Evolutionary conservation across 2,329 filamentous ascomycete species (phyloP).

Genomic region (Aspergillus novoparasiticus): DNA sequence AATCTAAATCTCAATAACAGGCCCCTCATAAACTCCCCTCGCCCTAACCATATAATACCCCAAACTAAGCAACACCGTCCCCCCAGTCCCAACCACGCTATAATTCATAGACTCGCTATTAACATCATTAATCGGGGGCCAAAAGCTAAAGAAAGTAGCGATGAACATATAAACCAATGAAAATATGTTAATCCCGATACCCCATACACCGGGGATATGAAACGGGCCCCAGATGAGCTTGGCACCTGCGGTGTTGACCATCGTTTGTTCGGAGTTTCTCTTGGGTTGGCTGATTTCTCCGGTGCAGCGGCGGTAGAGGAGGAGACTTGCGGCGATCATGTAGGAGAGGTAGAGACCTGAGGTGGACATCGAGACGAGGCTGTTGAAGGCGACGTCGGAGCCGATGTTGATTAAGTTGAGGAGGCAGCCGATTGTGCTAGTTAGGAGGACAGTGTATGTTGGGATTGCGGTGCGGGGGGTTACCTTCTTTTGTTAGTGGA

Average conservation of each 20-base stretch:
- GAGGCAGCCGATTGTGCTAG: constrained; percentile 29
- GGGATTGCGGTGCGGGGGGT: constrained; percentile 30
- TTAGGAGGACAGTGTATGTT: constrained; percentile 27
- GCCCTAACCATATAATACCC: constrained; percentile 44
- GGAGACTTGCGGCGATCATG: constrained; percentile 27
- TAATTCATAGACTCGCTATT: constrained; percentile 52
- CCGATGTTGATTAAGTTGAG: constrained; percentile 39
- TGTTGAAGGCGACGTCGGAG: constrained; percentile 35
- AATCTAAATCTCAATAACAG: constrained; percentile 25
- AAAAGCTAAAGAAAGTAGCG: constrained; percentile 54
- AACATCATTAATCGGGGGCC: constrained; percentile 44
- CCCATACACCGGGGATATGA: constrained; percentile 32
- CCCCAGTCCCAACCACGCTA: constrained; percentile 45
- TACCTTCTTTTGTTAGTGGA: constrained; percentile 17
- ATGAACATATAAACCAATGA: constrained; percentile 50
- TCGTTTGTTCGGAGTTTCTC: constrained; percentile 16
- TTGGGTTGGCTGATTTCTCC: constrained; percentile 21
- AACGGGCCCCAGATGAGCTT: constrained; percentile 35
- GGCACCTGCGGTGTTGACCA: constrained; percentile 29
- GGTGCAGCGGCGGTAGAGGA: constrained; percentile 31
- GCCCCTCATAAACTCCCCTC: constrained; percentile 35
- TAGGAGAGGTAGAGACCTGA: constrained; percentile 35
- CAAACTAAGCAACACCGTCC: constrained; percentile 42
- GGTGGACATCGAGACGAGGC: constrained; percentile 37
- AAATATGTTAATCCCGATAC: constrained; percentile 47